These are phyloP conservation scores for Pichia membranifaciens DNA, from an alignment of 805 yeast species.

Conservation along the genomic window DNA sequence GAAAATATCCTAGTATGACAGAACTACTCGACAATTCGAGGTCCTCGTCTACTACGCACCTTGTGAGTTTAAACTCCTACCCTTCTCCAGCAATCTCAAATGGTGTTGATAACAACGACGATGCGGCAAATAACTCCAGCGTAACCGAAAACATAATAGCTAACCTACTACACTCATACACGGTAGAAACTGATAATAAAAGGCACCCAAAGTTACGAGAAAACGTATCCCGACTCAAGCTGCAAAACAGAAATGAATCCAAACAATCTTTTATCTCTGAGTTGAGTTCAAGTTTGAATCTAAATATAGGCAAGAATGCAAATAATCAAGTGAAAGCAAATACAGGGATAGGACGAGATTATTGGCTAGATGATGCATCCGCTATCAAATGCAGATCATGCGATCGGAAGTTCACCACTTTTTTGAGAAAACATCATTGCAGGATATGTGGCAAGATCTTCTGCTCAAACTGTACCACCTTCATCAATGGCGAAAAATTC, in stretches of 20 bases:
- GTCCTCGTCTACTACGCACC: conserved; percentile 6
- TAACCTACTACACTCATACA: background rate
- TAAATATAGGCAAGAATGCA: background rate
- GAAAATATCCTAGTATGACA: background rate
- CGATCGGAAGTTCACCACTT: conserved; percentile 72
- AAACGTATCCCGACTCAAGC: background rate
- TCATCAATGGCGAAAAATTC: conserved; percentile 61
- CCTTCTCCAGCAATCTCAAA: background rate
- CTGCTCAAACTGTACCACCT: conserved; percentile 74
- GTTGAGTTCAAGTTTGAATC: background rate
- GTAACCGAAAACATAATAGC: conserved; percentile 3
- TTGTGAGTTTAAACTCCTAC: conserved; percentile 5
- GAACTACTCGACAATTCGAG: background rate
- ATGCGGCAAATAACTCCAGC: background rate
- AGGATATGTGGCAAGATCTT: conserved; percentile 94
- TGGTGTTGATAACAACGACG: background rate
- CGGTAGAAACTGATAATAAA: background rate
- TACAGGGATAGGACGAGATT: conserved; percentile 60
- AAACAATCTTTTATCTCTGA: background rate
- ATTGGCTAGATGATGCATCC: conserved; percentile 95
- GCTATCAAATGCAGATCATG: conserved; percentile 86
- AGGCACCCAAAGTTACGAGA: background rate
- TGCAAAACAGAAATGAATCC: background rate
- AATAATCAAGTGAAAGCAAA: conserved; percentile 18
- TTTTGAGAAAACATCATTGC: conserved; percentile 90